Conservation (phyloP, 192 early-diverging fungal species). For the Jimgerdemannia flammicorona region DNA sequence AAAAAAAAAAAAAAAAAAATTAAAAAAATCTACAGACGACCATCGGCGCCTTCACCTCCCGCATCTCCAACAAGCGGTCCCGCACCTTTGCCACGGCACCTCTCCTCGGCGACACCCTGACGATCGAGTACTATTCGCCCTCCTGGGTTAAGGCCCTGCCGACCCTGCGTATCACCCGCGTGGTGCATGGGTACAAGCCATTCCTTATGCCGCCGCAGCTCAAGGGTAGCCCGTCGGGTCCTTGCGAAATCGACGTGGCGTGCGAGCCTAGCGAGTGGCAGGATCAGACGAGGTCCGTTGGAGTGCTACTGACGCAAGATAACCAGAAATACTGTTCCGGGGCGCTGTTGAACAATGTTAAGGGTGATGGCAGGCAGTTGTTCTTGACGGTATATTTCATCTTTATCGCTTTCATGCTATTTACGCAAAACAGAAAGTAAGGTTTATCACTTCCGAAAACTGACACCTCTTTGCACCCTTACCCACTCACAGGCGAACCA, state of each 20-base stretch:
- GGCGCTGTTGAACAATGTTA: conserved; percentile 37
- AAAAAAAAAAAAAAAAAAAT: no score
- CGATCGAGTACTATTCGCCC: conserved; percentile 29
- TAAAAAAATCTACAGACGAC: not conserved
- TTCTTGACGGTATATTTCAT: conserved; percentile 37
- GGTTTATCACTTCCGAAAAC: not conserved
- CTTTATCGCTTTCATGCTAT: not conserved
- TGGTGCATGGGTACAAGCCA: conserved; percentile 39
- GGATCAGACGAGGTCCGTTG: conserved; percentile 35
- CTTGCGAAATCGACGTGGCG: conserved; percentile 39
- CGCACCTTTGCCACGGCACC: conserved; percentile 38
- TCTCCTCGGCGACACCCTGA: conserved; percentile 26
- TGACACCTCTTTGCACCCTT: not conserved
- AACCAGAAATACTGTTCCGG: conserved; percentile 48
- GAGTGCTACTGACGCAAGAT: conserved; percentile 35
- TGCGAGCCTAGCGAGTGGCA: conserved; percentile 29
- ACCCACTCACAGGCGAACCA: conserved; percentile 31
- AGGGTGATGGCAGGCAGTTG: conserved; percentile 38
- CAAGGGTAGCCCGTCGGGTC: conserved; percentile 30
- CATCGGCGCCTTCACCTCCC: conserved; percentile 24
- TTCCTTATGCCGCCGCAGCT: conserved; percentile 7
- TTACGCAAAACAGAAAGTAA: not conserved
- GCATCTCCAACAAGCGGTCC: conserved; percentile 34
- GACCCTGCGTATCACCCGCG: conserved; percentile 23
- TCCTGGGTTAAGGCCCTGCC: conserved; percentile 13